A percentile compares a stretch with the other conserved stretches of the same genome.
Evolutionary conservation across 1,284 basidiomycete species (phyloP).

Genomic region (Ceraceosorus guamensis): DNA sequence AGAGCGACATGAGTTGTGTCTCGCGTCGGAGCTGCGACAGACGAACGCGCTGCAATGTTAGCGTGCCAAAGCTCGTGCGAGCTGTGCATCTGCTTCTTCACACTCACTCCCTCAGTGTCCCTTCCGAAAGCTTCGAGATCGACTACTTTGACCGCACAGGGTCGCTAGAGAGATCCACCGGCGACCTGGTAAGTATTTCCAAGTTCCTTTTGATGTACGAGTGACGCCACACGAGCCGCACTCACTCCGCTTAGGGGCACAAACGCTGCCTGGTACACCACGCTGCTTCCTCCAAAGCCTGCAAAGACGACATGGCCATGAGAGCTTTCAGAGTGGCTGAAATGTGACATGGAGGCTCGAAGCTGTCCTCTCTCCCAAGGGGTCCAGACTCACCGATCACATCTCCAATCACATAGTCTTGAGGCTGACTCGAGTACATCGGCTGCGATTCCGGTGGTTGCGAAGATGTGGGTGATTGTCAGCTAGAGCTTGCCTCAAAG

Average conservation of each 20-base stretch:
- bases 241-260: conserved; percentile 48
- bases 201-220: too few relatives aligned
- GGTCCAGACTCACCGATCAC: conserved; percentile 24
- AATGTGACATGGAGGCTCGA: background rate
- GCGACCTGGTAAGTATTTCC: too few relatives aligned
- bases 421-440: conserved; percentile 21
- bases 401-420: conserved; percentile 39
- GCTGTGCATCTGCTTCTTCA: too few relatives aligned
- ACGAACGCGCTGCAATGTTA: too few relatives aligned
- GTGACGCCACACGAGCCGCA: background rate
- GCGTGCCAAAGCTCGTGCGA: too few relatives aligned
- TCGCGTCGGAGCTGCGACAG: conserved; percentile 60
- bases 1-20: conserved; percentile 82
- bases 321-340: background rate
- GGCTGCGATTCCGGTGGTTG: too few relatives aligned
- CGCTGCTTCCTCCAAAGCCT: conserved; percentile 78
- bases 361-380: too few relatives aligned
- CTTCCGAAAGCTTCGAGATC: conserved; percentile 65
- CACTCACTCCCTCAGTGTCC: conserved; percentile 50
- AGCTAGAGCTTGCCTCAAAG: background rate
- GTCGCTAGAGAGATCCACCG: too few relatives aligned
- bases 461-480: too few relatives aligned
- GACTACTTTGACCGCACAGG: conserved; percentile 77
- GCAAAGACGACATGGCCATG: background rate
- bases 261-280: conserved; percentile 70